Percentiles rank a stretch among this genome's conserved stretches.
Evolutionary conservation across 1,284 basidiomycete species (phyloP).

Genomic region (Entoloma clypeatum): DNA sequence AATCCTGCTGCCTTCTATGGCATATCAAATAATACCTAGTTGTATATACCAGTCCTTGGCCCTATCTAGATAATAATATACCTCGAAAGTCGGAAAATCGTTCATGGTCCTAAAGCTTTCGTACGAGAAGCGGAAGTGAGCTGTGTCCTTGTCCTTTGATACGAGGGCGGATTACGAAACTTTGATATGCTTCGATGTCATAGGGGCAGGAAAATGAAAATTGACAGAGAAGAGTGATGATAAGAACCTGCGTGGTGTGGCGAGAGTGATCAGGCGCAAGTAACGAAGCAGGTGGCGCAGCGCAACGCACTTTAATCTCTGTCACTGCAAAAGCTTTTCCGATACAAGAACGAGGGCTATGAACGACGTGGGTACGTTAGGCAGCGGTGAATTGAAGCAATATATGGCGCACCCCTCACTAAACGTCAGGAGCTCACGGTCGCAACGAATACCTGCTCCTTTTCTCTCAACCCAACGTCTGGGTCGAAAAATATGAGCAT

Average conservation of each 20-base stretch:
- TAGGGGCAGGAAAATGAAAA: conserved; percentile 46
- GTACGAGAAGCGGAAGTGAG: conserved; percentile 50
- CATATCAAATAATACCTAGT: conserved; percentile 1
- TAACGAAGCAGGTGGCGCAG: not conserved
- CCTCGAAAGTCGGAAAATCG: not conserved
- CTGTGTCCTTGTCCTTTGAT: conserved; percentile 47
- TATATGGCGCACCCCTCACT: conserved; percentile 45
- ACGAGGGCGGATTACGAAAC: conserved; percentile 58
- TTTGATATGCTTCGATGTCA: conserved; percentile 57
- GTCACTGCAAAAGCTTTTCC: conserved; percentile 50
- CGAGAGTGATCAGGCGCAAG: not conserved
- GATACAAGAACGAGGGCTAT: conserved; percentile 52
- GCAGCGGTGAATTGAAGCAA: not conserved
- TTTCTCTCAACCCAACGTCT: conserved; percentile 51
- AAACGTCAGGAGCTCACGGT: conserved; percentile 51
- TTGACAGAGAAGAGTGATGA: conserved; percentile 44
- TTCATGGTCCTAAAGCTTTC: conserved; percentile 31
- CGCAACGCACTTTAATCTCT: conserved; percentile 52
- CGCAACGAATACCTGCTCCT: conserved; percentile 25
- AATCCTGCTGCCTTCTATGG: not conserved
- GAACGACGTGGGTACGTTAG: conserved; percentile 7
- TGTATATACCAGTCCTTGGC: conserved; percentile 4
- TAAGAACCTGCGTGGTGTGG: conserved; percentile 35
- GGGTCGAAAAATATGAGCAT: conserved; percentile 53
- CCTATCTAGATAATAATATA: not conserved